Conservation (phyloP, 164 flowering plant genomes). For the Nymphaea colorata region DNA sequence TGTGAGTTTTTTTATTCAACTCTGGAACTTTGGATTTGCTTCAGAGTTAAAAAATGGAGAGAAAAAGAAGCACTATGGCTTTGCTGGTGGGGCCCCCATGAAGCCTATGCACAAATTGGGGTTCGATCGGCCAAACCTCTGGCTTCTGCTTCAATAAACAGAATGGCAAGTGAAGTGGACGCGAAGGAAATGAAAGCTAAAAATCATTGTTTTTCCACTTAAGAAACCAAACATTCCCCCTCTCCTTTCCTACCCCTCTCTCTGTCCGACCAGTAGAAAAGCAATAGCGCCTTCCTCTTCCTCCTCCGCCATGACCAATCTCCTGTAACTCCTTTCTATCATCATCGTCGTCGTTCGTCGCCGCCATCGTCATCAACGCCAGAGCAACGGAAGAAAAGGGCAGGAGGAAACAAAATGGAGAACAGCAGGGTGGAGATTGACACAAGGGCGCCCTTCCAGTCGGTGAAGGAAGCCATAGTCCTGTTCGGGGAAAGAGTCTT, state of each 20-base stretch:
- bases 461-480: slow-evolving; percentile 53
- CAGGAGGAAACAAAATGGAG: slow-evolving; percentile 11
- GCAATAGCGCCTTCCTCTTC: not conserved
- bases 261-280: too few relatives aligned
- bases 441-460: slow-evolving; percentile 42
- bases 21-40: too few relatives aligned
- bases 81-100: not conserved
- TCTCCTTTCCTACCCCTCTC: too few relatives aligned
- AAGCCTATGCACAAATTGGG: not conserved
- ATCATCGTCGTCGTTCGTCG: too few relatives aligned
- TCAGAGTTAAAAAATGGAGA: too few relatives aligned
- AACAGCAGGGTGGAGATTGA: slow-evolving; percentile 40
- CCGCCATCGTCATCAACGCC: too few relatives aligned
- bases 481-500: slow-evolving; percentile 57
- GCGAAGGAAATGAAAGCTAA: slow-evolving; percentile 32
- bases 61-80: too few relatives aligned
- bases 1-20: too few relatives aligned
- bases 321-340: not conserved
- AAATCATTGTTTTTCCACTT: not conserved
- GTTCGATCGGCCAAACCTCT: not conserved
- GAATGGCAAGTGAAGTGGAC: slow-evolving; percentile 48
- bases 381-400: too few relatives aligned
- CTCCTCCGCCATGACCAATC: not conserved
- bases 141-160: slow-evolving; percentile 28
- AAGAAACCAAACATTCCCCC: not conserved